Base-by-base conservation (phyloP, 257 asterid species). In the Fraxinus anomala region DNA sequence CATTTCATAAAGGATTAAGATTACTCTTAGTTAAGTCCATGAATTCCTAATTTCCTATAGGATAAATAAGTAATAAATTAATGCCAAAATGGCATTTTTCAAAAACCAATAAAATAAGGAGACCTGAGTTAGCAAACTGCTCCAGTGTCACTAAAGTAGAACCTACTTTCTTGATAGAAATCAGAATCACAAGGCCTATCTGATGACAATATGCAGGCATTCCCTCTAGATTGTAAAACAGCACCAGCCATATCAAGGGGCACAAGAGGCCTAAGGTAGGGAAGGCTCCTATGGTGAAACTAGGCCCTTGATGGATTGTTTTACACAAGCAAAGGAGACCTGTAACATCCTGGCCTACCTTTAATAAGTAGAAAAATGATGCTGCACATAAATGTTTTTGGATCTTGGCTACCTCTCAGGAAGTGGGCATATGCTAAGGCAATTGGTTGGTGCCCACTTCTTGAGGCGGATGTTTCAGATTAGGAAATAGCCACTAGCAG, bases 371-470 rank as follows among this genome's bases (percentile, higher is more conserved):
- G 33, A 79, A 13, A 61, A 21, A 30, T 30, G 33, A 30, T 30
- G 33, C 33, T 30, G 33, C 33, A 30, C 33, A 30, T 30, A 81
- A 72, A 66, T 47, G 73, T 49, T 83, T 56, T 56, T 74, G 77
- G 39, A 71, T 72, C 19, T 44, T 78, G 75, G 63, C 63, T 66
- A 16, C 70, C 59, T 49, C 56, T 12, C 74, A 23, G 40, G 31
- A 71, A 26, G 77, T 42, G 51, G 75, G 67, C 30, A 34, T 30
- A 80, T 17, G 8, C 40, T 56, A 65, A 63, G 30, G 65, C 24
- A 30, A 44, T 21, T 70, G 71, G 68, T 76, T 37, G 70, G 37
- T 75, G 39, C 37, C 14, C 33, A 34, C 49, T 24, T 81, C 51
- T 76, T 80, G n/a, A 75, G 26, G 10, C 16, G 26, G 51, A 65